Evolutionary conservation across 306 rosid genomes (phyloP).

Genomic region (Trichosanthes truncata): DNA sequence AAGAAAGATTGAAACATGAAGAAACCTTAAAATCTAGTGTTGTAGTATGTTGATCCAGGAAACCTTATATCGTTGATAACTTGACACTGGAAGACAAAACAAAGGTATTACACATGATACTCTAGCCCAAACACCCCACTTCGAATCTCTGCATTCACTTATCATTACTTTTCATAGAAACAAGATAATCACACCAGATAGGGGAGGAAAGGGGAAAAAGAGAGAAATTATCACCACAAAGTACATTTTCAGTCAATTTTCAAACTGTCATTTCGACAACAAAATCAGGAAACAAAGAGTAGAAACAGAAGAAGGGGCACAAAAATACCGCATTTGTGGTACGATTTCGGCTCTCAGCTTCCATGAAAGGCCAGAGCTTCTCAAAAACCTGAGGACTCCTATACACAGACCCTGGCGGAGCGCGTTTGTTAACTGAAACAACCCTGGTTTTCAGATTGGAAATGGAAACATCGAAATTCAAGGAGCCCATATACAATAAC

Average conservation of each 20-base stretch:
- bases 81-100: not conserved
- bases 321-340: slow-evolving; percentile 44
- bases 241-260: not conserved
- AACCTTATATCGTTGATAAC: not conserved
- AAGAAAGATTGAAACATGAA: not conserved
- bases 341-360: slow-evolving; percentile 29
- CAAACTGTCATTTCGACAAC: not conserved
- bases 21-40: not conserved
- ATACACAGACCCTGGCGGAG: slow-evolving; percentile 69
- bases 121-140: not conserved
- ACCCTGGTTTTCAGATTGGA: slow-evolving; percentile 46
- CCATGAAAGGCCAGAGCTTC: slow-evolving; percentile 77
- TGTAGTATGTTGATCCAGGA: not conserved
- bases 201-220: not conserved
- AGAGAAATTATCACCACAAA: not conserved
- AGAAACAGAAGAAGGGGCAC: not conserved
- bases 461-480: slow-evolving; percentile 59
- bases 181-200: not conserved
- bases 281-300: not conserved
- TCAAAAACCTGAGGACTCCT: slow-evolving; percentile 73
- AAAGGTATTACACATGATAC: not conserved
- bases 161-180: not conserved
- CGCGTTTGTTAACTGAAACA: slow-evolving; percentile 46
- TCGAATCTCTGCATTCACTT: not conserved
- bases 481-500: slow-evolving; percentile 80